Evolutionary conservation across 257 asterid genomes (phyloP).

Genomic region (Vinca minor): DNA sequence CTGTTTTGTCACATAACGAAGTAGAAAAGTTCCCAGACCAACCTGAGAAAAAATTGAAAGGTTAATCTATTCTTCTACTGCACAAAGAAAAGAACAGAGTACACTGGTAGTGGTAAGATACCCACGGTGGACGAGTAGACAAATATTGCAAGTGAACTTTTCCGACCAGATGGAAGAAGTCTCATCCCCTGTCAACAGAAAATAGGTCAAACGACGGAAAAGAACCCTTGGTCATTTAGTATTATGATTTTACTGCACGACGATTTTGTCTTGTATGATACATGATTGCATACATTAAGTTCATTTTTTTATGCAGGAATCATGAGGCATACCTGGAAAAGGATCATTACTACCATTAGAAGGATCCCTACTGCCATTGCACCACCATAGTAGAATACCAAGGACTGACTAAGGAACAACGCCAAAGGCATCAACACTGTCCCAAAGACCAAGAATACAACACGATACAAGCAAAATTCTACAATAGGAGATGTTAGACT

Average conservation of each 20-base stretch:
- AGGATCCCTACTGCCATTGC: slow-evolving; percentile 71
- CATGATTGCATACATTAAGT: neutral
- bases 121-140: slow-evolving; percentile 75
- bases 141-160: slow-evolving; percentile 58
- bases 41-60: slow-evolving; percentile 38
- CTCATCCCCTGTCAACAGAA: slow-evolving; percentile 74
- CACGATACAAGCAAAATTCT: slow-evolving; percentile 58
- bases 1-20: slow-evolving; percentile 47
- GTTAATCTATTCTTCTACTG: neutral
- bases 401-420: slow-evolving; percentile 65
- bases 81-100: slow-evolving; percentile 1
- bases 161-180: slow-evolving; percentile 90
- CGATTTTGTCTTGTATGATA: neutral
- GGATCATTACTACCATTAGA: slow-evolving; percentile 74
- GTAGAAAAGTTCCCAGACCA: slow-evolving; percentile 73
- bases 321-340: slow-evolving; percentile 58
- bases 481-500: slow-evolving; percentile 27
- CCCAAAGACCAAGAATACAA: slow-evolving; percentile 63
- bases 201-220: neutral
- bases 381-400: slow-evolving; percentile 72
- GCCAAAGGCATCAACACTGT: slow-evolving; percentile 49
- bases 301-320: neutral
- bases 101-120: slow-evolving; percentile 18
- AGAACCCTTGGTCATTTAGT: neutral
- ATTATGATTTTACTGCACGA: no score